These are phyloP conservation scores for Plantago lanceolata DNA, from an alignment of 305 asterid species.

Conservation along the genomic window DNA sequence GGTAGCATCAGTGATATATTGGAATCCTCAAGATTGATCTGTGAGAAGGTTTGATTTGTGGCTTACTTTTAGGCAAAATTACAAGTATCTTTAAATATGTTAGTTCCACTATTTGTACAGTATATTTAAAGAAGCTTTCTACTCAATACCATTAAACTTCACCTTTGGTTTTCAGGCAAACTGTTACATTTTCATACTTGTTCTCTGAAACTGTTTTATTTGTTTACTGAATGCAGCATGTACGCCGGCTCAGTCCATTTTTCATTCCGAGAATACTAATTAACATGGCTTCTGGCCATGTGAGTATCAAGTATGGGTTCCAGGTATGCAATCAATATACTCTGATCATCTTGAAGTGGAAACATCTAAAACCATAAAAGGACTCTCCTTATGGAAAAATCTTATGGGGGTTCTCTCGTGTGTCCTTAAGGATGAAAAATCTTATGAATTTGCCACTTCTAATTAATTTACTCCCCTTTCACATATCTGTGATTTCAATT, in stretches of 20 bases:
- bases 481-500: no score
- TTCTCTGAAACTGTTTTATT: background rate
- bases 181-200: no score
- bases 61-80: constrained; percentile 8
- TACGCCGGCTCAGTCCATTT: constrained; percentile 93
- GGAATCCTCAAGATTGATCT: constrained; percentile 84
- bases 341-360: background rate
- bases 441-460: no score
- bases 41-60: constrained; percentile 62
- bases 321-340: constrained; percentile 44
- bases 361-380: background rate
- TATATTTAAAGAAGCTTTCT: no score
- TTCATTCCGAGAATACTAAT: constrained; percentile 90
- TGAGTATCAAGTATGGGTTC: constrained; percentile 95
- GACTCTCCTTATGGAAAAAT: no score
- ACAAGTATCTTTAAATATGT: background rate
- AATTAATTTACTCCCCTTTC: no score
- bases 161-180: no score
- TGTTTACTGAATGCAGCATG: constrained; percentile 44
- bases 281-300: constrained; percentile 99
- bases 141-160: no score
- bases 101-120: background rate
- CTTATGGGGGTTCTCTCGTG: no score
- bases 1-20: constrained; percentile 85
- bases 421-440: no score